Evolutionary conservation across 2,329 filamentous ascomycete species (phyloP).

Genomic region (Sporothrix sp.): DNA sequence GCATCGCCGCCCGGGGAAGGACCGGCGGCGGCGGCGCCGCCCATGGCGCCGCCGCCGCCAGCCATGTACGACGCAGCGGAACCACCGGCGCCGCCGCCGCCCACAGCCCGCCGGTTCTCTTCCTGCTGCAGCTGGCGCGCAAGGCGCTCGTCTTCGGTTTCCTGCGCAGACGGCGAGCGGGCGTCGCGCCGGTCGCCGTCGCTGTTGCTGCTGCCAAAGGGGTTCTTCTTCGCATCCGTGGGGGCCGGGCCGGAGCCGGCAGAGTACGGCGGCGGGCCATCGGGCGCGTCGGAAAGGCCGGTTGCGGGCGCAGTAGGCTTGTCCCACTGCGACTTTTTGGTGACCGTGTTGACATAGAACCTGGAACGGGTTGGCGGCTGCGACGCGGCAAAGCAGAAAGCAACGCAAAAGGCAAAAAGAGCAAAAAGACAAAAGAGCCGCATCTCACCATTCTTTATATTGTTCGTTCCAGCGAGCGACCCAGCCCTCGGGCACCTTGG

Average conservation of each 20-base stretch:
- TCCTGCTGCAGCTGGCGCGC: conserved; percentile 75
- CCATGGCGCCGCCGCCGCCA: conserved; percentile 18
- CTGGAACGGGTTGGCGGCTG: conserved; percentile 29
- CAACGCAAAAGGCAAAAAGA: neutral
- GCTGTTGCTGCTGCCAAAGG: conserved; percentile 37
- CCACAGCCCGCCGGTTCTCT: conserved; percentile 52
- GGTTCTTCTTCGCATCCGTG: conserved; percentile 58
- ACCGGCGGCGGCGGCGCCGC: neutral
- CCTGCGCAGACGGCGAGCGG: conserved; percentile 26
- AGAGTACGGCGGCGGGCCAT: conserved; percentile 60
- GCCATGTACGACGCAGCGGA: conserved; percentile 28
- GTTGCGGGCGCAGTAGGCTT: conserved; percentile 60
- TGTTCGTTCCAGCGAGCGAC: conserved; percentile 76
- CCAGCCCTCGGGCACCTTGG: conserved; percentile 67
- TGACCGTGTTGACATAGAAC: conserved; percentile 87
- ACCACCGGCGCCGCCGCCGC: conserved; percentile 22
- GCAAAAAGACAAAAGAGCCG: neutral
- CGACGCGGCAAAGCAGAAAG: conserved; percentile 2
- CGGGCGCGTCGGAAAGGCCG: conserved; percentile 30
- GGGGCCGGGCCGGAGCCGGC: conserved; percentile 36
- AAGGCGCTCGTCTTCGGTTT: conserved; percentile 60
- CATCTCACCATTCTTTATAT: conserved; percentile 63
- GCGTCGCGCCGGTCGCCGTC: conserved; percentile 26
- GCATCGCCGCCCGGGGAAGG: conserved; percentile 25
- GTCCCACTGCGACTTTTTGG: conserved; percentile 87